Conservation (phyloP, 2,329 filamentous ascomycete genomes). For the Talaromyces sp. region DNA sequence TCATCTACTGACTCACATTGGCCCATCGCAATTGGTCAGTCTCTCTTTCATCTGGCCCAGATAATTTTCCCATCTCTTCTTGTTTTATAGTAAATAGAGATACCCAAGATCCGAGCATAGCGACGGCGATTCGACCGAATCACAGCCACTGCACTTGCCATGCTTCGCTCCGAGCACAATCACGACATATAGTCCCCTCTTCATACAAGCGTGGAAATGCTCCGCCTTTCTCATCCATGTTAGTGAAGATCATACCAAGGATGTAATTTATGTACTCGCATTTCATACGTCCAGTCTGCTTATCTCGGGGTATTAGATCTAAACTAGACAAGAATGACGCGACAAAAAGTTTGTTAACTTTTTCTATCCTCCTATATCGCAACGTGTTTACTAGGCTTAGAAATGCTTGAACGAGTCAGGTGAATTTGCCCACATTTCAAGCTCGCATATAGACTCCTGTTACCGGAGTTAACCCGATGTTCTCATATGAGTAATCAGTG, state of each 20-base stretch:
- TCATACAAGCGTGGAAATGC: not conserved
- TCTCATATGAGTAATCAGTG: slow-evolving; percentile 8
- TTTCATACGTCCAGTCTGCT: not conserved
- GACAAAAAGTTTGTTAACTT: not conserved
- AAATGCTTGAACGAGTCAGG: not conserved
- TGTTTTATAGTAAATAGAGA: not conserved
- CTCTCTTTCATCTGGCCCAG: not conserved
- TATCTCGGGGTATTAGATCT: not conserved
- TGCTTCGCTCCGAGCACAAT: not conserved
- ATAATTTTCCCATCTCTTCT: not conserved
- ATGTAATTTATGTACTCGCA: not conserved
- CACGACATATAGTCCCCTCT: slow-evolving; percentile 8
- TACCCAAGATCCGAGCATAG: not conserved
- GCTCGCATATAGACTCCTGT: slow-evolving; percentile 9
- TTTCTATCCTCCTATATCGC: not conserved
- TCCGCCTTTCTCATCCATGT: not conserved
- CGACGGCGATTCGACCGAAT: not conserved
- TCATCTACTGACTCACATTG: not conserved
- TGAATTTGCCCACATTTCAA: not conserved
- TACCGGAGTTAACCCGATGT: slow-evolving; percentile 7
- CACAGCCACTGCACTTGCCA: not conserved
- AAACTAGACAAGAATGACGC: slow-evolving; percentile 1
- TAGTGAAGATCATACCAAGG: not conserved
- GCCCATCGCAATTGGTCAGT: not conserved
- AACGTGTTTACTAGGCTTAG: not conserved